phyloP scores from a whole-genome alignment of 1,284 basidiomycete genomes.

The Phylloporus gajari region DNA sequence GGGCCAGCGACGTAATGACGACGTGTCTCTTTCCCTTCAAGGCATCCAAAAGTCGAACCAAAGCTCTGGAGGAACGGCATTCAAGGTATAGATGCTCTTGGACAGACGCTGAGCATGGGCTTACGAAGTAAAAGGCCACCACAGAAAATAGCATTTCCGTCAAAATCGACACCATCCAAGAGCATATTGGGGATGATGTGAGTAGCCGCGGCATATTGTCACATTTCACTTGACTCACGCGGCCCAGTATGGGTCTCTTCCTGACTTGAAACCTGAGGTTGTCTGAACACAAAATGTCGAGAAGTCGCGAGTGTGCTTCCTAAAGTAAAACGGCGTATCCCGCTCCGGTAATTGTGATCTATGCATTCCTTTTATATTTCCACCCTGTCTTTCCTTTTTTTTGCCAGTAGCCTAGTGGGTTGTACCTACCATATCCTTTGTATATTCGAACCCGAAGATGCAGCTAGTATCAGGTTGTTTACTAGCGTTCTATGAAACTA shows the following conservation, averaged over 20 bases:
- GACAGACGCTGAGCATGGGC: background rate
- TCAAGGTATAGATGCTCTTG: conserved; percentile 23
- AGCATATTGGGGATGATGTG: conserved; percentile 43
- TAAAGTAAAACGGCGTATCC: background rate
- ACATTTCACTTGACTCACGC: conserved; percentile 11
- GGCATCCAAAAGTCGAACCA: conserved; percentile 38
- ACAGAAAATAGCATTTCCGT: conserved; percentile 48
- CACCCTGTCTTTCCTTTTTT: no score
- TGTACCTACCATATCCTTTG: no score
- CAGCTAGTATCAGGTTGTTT: no score
- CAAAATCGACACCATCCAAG: conserved; percentile 47
- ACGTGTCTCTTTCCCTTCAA: conserved; percentile 46
- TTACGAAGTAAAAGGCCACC: conserved; percentile 28
- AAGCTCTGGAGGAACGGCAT: conserved; percentile 24
- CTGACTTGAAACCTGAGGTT: conserved; percentile 29
- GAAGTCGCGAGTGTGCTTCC: no score
- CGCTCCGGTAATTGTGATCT: background rate
- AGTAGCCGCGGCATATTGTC: conserved; percentile 13
- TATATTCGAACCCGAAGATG: no score
- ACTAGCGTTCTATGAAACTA: no score
- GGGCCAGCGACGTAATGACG: conserved; percentile 29
- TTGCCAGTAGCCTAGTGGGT: no score
- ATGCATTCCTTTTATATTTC: background rate
- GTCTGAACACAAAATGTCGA: conserved; percentile 22
- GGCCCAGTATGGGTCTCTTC: conserved; percentile 20